phyloP scores from a whole-genome alignment of 441 rosid genomes.

The Pelargonium citronellum region DNA sequence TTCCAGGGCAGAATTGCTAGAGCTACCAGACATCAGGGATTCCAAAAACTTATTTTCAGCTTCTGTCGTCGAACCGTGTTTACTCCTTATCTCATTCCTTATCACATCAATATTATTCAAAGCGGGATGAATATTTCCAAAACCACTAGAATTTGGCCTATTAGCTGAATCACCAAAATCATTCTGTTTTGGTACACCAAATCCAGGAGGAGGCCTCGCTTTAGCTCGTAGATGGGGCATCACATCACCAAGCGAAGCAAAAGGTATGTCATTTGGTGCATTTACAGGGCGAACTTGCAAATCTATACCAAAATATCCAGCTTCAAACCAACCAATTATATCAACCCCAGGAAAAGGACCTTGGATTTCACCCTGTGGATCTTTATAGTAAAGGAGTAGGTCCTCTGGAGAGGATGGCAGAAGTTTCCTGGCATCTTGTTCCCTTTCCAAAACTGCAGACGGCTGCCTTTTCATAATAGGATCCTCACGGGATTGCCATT shows the following conservation, averaged over 20 bases:
- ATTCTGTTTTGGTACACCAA: conserved; percentile 55
- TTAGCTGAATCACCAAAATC: conserved; percentile 47
- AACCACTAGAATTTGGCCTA: conserved; percentile 41
- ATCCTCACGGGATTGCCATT: conserved; percentile 56
- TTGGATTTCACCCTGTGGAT: conserved; percentile 94
- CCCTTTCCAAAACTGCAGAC: conserved; percentile 55
- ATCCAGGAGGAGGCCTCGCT: conserved; percentile 97
- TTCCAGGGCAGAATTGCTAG: conserved; percentile 38
- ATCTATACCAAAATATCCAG: conserved; percentile 96
- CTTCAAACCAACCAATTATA: conserved; percentile 97
- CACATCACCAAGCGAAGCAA: conserved; percentile 79
- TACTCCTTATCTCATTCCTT: conserved; percentile 53
- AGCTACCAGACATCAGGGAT: conserved; percentile 70
- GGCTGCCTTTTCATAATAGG: conserved; percentile 55
- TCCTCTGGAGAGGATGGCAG: conserved; percentile 62
- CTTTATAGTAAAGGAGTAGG: conserved; percentile 69
- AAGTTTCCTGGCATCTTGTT: conserved; percentile 59
- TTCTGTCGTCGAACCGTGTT: conserved; percentile 51
- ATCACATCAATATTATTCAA: conserved; percentile 43
- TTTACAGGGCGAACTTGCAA: conserved; percentile 62
- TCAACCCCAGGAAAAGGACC: conserved; percentile 92
- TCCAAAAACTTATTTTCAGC: conserved; percentile 92
- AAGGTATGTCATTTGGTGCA: conserved; percentile 71
- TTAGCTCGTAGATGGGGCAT: conserved; percentile 98
- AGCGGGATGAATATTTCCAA: conserved; percentile 46